phyloP scores from a whole-genome alignment of 345 rosid genomes.

The Euclidium syriacum region DNA sequence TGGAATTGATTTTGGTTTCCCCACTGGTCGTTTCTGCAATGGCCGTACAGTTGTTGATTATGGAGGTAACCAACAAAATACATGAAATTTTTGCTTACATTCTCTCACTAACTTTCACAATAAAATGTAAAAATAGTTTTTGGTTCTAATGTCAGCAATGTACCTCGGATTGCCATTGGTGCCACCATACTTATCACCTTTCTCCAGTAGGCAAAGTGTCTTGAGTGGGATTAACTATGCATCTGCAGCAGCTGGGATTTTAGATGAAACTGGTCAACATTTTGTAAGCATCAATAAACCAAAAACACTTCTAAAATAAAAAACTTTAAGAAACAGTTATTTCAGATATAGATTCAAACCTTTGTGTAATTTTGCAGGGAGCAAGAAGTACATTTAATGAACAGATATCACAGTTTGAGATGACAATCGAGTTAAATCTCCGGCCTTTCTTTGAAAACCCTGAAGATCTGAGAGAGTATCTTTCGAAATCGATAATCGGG shows the following conservation, averaged over 20 bases:
- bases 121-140: not conserved
- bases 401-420: conserved; percentile 36
- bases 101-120: not conserved
- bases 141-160: not conserved
- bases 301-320: not conserved
- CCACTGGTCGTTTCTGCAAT: conserved; percentile 37
- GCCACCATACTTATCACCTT: conserved; percentile 34
- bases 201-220: conserved; percentile 12
- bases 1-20: conserved; percentile 43
- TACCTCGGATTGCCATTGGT: conserved; percentile 30
- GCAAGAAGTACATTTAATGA: conserved; percentile 27
- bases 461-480: conserved; percentile 20
- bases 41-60: conserved; percentile 34
- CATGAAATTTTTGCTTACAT: not conserved
- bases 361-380: conserved; percentile 28
- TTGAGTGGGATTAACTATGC: conserved; percentile 37
- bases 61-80: conserved; percentile 16
- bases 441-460: conserved; percentile 25
- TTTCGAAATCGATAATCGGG: conserved; percentile 23
- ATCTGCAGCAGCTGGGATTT: conserved; percentile 40
- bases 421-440: conserved; percentile 13
- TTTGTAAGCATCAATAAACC: conserved; percentile 23
- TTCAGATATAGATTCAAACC: not conserved
- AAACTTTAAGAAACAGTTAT: not conserved
- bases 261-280: conserved; percentile 35